Conservation (phyloP, 306 rosid species). For the Fragaria ananassa region DNA sequence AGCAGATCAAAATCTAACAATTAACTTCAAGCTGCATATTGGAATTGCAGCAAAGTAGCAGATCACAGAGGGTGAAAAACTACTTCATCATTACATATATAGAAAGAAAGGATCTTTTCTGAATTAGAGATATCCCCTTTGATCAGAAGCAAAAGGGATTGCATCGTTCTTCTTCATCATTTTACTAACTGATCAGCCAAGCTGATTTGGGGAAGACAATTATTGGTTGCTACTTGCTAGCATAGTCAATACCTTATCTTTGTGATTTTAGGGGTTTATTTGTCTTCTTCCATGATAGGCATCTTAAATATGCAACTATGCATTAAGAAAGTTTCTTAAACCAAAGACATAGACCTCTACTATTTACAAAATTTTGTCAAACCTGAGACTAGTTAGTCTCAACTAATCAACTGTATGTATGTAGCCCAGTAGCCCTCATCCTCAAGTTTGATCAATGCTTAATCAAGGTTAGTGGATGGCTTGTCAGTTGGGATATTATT, state of each 20-base stretch:
- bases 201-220: not conserved
- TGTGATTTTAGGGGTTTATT: not conserved
- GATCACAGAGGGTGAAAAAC: not conserved
- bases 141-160: not conserved
- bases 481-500: not conserved
- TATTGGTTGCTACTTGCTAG: not conserved
- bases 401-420: not conserved
- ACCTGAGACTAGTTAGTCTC: not conserved
- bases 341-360: not conserved
- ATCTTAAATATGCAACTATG: not conserved
- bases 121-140: not conserved
- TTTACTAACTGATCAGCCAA: not conserved
- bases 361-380: not conserved
- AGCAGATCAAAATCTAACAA: not conserved
- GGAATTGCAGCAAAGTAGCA: not conserved
- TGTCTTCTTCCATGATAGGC: not conserved
- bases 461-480: not conserved
- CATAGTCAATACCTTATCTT: not conserved
- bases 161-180: not conserved
- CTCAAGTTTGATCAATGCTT: conserved; percentile 3
- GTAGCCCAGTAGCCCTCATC: not conserved
- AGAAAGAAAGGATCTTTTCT: not conserved
- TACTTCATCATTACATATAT: not conserved
- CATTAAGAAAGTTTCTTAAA: not conserved
- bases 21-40: not conserved